Evolutionary conservation across 192 early-diverging fungal species (phyloP).

Genomic region (Coemansia sp.): DNA sequence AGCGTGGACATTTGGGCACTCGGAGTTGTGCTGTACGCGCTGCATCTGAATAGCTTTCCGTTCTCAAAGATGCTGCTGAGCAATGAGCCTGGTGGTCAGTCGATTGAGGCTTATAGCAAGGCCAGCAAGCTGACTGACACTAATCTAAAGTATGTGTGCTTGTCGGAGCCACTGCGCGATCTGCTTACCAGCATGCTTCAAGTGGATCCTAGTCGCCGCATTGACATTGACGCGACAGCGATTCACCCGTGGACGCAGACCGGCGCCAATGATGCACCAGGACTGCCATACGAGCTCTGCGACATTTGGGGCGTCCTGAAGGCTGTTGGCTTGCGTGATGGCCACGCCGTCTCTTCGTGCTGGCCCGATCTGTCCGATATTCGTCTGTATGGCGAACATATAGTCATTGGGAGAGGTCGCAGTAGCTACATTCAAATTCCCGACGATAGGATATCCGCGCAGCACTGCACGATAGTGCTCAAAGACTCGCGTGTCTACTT

Average conservation of each 20-base stretch:
- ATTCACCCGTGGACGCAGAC: constrained; percentile 53
- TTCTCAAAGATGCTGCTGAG: constrained; percentile 32
- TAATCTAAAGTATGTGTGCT: constrained; percentile 21
- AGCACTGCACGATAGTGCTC: constrained; percentile 40
- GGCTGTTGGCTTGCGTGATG: not conserved
- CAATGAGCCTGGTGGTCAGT: constrained; percentile 14
- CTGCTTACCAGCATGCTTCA: constrained; percentile 41
- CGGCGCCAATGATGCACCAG: constrained; percentile 28
- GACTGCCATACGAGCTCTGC: constrained; percentile 19
- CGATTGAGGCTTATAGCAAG: constrained; percentile 30
- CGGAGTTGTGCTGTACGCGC: constrained; percentile 51
- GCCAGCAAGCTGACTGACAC: constrained; percentile 24
- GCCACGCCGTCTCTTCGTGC: not conserved
- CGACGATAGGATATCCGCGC: constrained; percentile 35
- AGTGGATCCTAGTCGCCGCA: constrained; percentile 24
- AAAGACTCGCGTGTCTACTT: constrained; percentile 19
- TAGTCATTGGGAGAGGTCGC: constrained; percentile 37
- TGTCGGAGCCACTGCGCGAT: constrained; percentile 30
- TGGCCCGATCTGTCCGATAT: constrained; percentile 6
- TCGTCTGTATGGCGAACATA: constrained; percentile 33
- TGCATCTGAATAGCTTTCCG: constrained; percentile 50
- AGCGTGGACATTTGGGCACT: constrained; percentile 58
- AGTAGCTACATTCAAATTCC: constrained; percentile 43
- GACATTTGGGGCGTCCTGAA: constrained; percentile 43
- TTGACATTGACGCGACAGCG: constrained; percentile 34